Evolutionary conservation across 164 flowering plant genomes (phyloP), one percentile per base, ranked within the genome.

Genomic region (Nymphaea colorata): DNA sequence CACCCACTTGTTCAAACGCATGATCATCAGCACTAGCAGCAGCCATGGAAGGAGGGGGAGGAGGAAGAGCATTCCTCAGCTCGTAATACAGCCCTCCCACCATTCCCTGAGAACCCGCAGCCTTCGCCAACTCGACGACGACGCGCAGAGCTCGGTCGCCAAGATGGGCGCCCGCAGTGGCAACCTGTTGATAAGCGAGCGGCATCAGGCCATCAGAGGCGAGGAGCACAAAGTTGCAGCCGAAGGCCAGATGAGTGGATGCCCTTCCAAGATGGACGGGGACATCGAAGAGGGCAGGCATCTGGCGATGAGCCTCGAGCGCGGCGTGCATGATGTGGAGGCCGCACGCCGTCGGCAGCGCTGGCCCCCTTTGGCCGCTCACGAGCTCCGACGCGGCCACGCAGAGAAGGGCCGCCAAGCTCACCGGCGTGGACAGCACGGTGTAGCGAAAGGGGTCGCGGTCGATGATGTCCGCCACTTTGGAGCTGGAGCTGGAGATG

Each of bases 321-420:
- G 89, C 85, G 0, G 84, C 87, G 63, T 79, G 79, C 74, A 85
- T 65, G 68, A 86, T 81, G 57, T 82, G 91, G 5, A 90, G 59
- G 0, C 89, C 92, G 0, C 90, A 63, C 0, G 96, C 92, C 0
- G 89, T 87, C 2, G 83, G 72, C 68, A 85, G 59, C 25, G 91
- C 87, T 4, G 80, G 78, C 42, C 70, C 72, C 3, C 85, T 81
- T 18, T 68, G 65, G 47, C 87, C 91, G 17, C 91, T 91, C 14
- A 86, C 83, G 62, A 82, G 76, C 77, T 90, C 93, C 43, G 85
- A 86, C 0, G 89, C 80, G 0, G 87, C 96, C 8, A 84, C 25
- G 67, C 86, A 83, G 43, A 90, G 66, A 0, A 90, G 81, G 0
- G 96, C 79, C 0, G 87, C 91, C 5, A 76, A 66, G 79, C 64